phyloP scores from a whole-genome alignment of 805 yeast genomes.

The Tetrapisispora phaffii region DNA sequence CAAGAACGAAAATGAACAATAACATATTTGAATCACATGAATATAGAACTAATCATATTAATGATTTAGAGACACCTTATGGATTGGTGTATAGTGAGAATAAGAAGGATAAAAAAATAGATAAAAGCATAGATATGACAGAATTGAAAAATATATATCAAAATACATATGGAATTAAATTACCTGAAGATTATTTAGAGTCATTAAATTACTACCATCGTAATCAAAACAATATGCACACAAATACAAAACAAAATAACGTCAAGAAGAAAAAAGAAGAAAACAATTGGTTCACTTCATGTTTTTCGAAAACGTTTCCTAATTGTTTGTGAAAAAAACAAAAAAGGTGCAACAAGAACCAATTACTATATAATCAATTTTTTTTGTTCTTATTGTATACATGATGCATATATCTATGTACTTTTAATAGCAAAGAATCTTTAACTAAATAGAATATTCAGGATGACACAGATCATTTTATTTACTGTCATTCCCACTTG shows the following conservation, averaged over 20 bases:
- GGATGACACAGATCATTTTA: no score
- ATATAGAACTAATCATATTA: not conserved
- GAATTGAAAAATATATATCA: not conserved
- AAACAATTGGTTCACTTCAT: not conserved
- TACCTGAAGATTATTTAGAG: conserved; percentile 1
- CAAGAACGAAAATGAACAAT: not conserved
- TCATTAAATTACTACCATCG: not conserved
- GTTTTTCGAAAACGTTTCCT: not conserved
- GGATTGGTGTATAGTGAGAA: not conserved
- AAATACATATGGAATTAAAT: not conserved
- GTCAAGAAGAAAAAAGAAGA: not conserved
- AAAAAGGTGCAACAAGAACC: not conserved
- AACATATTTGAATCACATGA: not conserved
- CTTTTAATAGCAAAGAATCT: no score
- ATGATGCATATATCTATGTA: no score
- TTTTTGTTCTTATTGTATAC: no score
- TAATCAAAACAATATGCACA: not conserved
- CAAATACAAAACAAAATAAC: not conserved
- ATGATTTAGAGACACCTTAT: not conserved
- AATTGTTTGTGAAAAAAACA: not conserved
- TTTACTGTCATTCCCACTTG: no score
- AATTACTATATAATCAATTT: no score
- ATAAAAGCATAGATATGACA: not conserved
- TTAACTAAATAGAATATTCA: no score
- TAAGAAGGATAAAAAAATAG: not conserved